Percentiles rank a stretch among this genome's conserved stretches.
phyloP scores from a whole-genome alignment of 2,329 filamentous ascomycete species.

The Phialophora expanda region DNA sequence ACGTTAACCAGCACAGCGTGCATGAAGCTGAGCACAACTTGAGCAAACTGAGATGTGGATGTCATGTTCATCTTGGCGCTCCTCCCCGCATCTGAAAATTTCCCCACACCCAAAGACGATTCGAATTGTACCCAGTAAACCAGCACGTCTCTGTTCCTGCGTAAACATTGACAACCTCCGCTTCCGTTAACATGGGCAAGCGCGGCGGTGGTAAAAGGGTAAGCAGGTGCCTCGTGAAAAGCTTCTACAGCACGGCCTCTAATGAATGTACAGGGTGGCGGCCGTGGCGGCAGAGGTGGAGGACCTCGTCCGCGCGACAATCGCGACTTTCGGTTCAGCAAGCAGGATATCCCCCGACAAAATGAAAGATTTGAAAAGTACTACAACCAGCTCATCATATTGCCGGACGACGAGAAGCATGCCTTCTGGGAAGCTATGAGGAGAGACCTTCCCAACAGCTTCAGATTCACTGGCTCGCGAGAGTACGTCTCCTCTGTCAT shows the following conservation, averaged over 20 bases:
- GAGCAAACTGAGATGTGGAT: too few species aligned
- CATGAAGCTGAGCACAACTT: too few species aligned
- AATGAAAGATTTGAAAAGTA: slow-evolving; percentile 86
- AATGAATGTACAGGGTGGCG: slow-evolving; percentile 39
- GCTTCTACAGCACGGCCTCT: not conserved
- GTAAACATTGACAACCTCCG: not conserved
- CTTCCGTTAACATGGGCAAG: slow-evolving; percentile 40
- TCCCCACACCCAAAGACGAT: not conserved
- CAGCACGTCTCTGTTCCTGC: not conserved
- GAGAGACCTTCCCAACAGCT: slow-evolving; percentile 92
- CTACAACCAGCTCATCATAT: slow-evolving; percentile 78
- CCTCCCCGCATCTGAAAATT: slow-evolving; percentile 10
- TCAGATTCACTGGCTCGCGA: slow-evolving; percentile 95
- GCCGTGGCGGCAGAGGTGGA: slow-evolving; percentile 53
- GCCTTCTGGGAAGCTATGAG: slow-evolving; percentile 84
- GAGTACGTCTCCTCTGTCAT: slow-evolving; percentile 60
- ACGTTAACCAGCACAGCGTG: too few species aligned
- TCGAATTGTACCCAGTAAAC: not conserved
- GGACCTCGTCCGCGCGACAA: slow-evolving; percentile 43
- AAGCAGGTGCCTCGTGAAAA: slow-evolving; percentile 18
- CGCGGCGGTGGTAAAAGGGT: slow-evolving; percentile 42
- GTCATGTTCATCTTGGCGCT: not conserved
- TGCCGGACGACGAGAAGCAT: slow-evolving; percentile 77
- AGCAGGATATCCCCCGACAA: slow-evolving; percentile 71
- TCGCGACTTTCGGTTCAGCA: slow-evolving; percentile 48